Conservation (phyloP, 2,329 filamentous ascomycete species). For the Chaetomiaceae sp. region DNA sequence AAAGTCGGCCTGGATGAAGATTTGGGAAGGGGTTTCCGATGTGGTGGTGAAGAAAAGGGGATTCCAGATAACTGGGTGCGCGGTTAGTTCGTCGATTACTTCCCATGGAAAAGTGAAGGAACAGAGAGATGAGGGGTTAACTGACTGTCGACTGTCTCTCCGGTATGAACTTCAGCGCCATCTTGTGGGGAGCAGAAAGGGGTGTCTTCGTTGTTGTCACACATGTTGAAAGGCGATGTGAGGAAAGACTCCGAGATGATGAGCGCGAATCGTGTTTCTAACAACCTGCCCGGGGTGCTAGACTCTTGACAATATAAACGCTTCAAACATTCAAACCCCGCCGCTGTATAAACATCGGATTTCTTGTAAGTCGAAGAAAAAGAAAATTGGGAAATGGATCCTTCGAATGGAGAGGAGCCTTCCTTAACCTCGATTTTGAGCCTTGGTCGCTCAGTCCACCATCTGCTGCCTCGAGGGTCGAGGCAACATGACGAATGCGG, state of each 20-base stretch:
- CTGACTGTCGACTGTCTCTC: constrained; percentile 13
- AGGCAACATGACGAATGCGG: background rate
- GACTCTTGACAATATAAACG: too few relatives aligned
- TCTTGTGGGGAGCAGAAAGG: constrained; percentile 14
- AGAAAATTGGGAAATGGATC: background rate
- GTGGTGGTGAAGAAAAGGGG: constrained; percentile 17
- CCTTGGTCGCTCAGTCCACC: background rate
- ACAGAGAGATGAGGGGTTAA: background rate
- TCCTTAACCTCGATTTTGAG: background rate
- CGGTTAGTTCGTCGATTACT: background rate
- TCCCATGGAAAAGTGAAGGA: too few relatives aligned
- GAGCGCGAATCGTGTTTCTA: too few relatives aligned
- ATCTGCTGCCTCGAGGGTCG: too few relatives aligned
- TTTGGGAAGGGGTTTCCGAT: background rate
- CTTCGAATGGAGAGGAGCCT: too few relatives aligned
- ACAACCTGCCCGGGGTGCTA: too few relatives aligned
- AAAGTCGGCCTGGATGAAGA: constrained; percentile 19
- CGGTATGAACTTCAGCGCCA: constrained; percentile 9
- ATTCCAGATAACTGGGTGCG: constrained; percentile 15
- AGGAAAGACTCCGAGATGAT: background rate
- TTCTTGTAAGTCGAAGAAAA: background rate
- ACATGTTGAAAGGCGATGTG: constrained; percentile 7
- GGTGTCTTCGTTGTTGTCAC: constrained; percentile 5
- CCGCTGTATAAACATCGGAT: too few relatives aligned
- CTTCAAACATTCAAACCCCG: too few relatives aligned